phyloP scores from a whole-genome alignment of 495 filamentous ascomycete species.

The Neurospora sp. region DNA sequence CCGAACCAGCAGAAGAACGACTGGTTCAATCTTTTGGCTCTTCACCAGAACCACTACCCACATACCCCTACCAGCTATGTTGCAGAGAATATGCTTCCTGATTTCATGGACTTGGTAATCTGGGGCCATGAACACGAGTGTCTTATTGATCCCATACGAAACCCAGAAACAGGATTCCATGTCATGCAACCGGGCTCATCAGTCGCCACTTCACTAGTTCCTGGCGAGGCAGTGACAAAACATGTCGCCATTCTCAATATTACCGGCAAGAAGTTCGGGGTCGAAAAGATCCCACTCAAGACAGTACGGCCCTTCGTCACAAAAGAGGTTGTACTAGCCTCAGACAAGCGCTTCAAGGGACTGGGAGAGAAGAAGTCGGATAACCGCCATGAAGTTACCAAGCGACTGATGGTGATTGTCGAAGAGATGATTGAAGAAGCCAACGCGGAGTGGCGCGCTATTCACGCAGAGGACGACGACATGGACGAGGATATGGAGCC shows the following conservation, averaged over 20 bases:
- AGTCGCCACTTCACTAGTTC: slow-evolving; percentile 82
- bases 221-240: slow-evolving; percentile 86
- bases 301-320: slow-evolving; percentile 87
- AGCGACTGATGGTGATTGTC: slow-evolving; percentile 64
- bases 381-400: slow-evolving; percentile 70
- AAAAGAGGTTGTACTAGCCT: slow-evolving; percentile 65
- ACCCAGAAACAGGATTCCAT: slow-evolving; percentile 80
- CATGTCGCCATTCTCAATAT: slow-evolving; percentile 79
- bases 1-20: slow-evolving; percentile 74
- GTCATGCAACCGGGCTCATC: slow-evolving; percentile 98
- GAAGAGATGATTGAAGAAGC: slow-evolving; percentile 82
- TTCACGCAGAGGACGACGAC: slow-evolving; percentile 43
- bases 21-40: slow-evolving; percentile 94
- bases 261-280: slow-evolving; percentile 69
- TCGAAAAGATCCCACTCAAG: slow-evolving; percentile 75
- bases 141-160: slow-evolving; percentile 69
- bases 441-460: slow-evolving; percentile 65
- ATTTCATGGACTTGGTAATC: slow-evolving; percentile 82
- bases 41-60: slow-evolving; percentile 94
- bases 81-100: slow-evolving; percentile 87
- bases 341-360: slow-evolving; percentile 66
- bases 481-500: slow-evolving; percentile 49
- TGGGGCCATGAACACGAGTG: slow-evolving; percentile 99
- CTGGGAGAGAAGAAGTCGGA: slow-evolving; percentile 63
- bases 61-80: slow-evolving; percentile 85